Evolutionary conservation across 768 basidiomycete species (phyloP).

Genomic region (Trametes meyenii): DNA sequence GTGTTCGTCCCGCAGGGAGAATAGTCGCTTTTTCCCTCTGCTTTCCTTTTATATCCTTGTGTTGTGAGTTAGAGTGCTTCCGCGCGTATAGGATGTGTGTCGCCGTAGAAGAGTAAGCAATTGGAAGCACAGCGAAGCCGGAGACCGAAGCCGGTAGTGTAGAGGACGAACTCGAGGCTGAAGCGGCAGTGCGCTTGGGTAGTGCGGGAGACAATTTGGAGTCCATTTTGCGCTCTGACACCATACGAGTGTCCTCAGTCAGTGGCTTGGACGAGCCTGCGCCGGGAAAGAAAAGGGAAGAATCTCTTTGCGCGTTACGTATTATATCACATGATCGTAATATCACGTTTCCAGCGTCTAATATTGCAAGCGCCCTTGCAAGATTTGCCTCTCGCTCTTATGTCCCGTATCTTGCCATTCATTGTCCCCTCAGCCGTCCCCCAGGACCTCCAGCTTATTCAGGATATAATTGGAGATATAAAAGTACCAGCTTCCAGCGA

Average conservation of each 20-base stretch:
- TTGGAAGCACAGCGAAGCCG: conserved; percentile 53
- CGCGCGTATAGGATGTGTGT: conserved; percentile 81
- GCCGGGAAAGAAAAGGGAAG: background rate
- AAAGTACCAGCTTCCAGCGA: conserved; percentile 15
- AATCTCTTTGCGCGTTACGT: background rate
- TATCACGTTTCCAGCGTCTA: conserved; percentile 1
- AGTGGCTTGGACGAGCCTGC: background rate
- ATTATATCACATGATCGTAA: conserved; percentile 1
- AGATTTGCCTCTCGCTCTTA: conserved; percentile 12
- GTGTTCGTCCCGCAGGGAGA: conserved; percentile 63
- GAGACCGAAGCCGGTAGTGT: conserved; percentile 33
- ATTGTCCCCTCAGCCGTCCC: conserved; percentile 63
- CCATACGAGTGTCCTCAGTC: background rate
- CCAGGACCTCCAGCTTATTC: conserved; percentile 77
- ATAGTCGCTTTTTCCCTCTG: conserved; percentile 11
- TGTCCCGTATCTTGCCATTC: conserved; percentile 41
- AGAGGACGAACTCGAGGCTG: conserved; percentile 6
- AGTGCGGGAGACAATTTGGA: background rate
- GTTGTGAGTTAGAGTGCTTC: conserved; percentile 59
- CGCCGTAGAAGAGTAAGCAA: conserved; percentile 42
- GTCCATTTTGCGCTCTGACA: background rate
- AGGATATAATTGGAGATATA: conserved; percentile 56
- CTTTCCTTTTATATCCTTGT: conserved; percentile 30
- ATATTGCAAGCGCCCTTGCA: background rate
- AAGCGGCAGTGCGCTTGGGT: background rate